Evolutionary conservation across 768 basidiomycete species (phyloP).

Genomic region (Tulasnella sp.): DNA sequence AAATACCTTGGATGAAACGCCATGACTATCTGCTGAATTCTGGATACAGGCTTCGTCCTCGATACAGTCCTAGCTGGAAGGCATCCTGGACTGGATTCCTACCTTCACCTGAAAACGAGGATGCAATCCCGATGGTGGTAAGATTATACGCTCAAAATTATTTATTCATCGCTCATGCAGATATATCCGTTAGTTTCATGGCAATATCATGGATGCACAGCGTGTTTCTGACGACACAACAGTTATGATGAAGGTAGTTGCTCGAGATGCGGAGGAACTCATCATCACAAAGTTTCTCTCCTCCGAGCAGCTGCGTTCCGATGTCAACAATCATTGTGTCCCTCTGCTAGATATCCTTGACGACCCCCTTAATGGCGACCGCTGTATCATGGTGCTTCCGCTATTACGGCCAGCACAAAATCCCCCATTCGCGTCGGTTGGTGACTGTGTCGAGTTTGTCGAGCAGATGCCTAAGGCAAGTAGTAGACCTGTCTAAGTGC

Average conservation of each 20-base stretch:
- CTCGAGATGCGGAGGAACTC: background rate
- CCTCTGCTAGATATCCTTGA: background rate
- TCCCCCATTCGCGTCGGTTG: background rate
- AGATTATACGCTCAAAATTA: no score
- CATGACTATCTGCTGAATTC: background rate
- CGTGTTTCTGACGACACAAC: background rate
- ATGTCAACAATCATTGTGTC: background rate
- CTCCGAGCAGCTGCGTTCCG: background rate
- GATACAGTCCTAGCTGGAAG: slow-evolving; percentile 13
- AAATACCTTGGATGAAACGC: background rate
- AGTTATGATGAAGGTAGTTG: background rate
- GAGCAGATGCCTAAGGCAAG: slow-evolving; percentile 1
- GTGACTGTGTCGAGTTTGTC: background rate
- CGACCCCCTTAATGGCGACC: background rate
- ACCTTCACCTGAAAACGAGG: no score
- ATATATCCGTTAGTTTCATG: no score
- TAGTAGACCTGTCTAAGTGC: no score
- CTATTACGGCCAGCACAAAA: background rate
- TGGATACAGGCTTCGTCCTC: slow-evolving; percentile 9
- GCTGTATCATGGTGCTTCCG: background rate
- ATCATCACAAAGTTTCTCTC: background rate
- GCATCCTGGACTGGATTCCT: no score
- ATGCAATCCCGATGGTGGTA: no score
- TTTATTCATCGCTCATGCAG: no score
- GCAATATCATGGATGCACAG: background rate